phyloP scores from a whole-genome alignment of 1,284 basidiomycete genomes.

The Boletus semigastroideus region DNA sequence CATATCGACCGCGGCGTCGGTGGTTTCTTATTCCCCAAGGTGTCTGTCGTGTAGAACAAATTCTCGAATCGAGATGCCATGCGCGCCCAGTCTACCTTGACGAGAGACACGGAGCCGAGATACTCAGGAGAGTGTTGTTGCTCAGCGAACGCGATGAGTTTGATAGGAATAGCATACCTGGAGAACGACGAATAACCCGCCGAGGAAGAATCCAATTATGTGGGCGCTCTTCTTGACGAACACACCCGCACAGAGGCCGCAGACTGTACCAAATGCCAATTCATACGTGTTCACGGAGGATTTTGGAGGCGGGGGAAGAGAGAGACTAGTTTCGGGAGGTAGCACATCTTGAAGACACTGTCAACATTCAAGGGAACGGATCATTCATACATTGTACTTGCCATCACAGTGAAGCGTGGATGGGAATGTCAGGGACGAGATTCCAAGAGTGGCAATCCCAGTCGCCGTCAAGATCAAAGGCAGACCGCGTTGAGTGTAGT shows the following conservation, averaged over 20 bases:
- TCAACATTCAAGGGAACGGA: conserved; percentile 6
- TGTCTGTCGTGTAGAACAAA: conserved; percentile 65
- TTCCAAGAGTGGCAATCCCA: conserved; percentile 38
- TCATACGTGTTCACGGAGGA: conserved; percentile 80
- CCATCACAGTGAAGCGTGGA: conserved; percentile 40
- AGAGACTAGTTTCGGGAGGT: conserved; percentile 4
- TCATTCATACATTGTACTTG: conserved; percentile 13
- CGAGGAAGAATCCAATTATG: conserved; percentile 78
- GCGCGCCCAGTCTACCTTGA: conserved; percentile 79
- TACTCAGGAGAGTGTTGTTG: conserved; percentile 51
- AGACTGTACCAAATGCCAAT: conserved; percentile 84
- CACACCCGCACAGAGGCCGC: conserved; percentile 86
- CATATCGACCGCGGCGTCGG: conserved; percentile 69
- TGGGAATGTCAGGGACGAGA: conserved; percentile 27
- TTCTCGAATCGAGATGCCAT: conserved; percentile 68
- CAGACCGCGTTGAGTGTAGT: conserved; percentile 6
- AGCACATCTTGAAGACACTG: conserved; percentile 13
- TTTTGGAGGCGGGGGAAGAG: conserved; percentile 53
- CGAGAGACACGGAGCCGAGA: conserved; percentile 64
- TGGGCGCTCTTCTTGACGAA: conserved; percentile 95
- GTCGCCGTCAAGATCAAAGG: conserved; percentile 24
- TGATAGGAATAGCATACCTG: conserved; percentile 55
- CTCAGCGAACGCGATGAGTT: conserved; percentile 1
- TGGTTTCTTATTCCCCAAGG: conserved; percentile 48
- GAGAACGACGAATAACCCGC: conserved; percentile 83